Base-by-base conservation (phyloP, 371 early-diverging fungal species). In the Choanephora cucurbitarum region DNA sequence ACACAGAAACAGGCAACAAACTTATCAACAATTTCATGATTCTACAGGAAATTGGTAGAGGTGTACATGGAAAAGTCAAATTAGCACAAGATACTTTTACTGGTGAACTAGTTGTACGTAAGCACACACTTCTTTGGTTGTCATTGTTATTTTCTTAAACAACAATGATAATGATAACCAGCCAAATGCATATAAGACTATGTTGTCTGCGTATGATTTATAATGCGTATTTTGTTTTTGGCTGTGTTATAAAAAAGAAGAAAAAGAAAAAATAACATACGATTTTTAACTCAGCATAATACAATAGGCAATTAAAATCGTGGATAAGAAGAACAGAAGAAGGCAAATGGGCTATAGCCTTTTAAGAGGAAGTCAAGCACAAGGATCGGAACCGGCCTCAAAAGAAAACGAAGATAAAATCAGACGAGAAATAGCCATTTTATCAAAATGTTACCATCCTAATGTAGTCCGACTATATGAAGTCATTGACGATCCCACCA, bases 1-100 rank as follows among this genome's bases (percentile, higher is more conserved):
- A 95, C 55, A 83, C 88, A 23, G 72, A 73, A 37, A 92, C 94
- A 0, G 96, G 95, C 28, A 86, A 88, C 69, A 98, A 98, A 63
- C 83, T 88, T 75, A 89, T 98, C 62, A 98, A 98, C 76, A 80
- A 93, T 51, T 98, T 95, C 75, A 86, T 94, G 84, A 83, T 98
- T 14, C 67, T 95, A 11, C 79, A 73, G 55, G 95, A 95, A 68
- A 79, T 98, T n/a, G 98, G 98, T 15, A 80, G 95, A 49, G 98
- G 98, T 18, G 91, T 90, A 10, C 96, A 97, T 60, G 98, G 97
- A 21, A 96, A 95, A 77, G 98, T 98, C 37, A 94, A 96, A 71
- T 77, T 96, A 24, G 90, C 89, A 33, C 77, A 84, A 22, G 92
- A 95, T 64, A 80, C 80, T 18, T 76, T 83, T n/a, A 90, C 90